Base-by-base conservation (phyloP, 2,329 filamentous ascomycete species). In the Colletotrichum euphorbiae region DNA sequence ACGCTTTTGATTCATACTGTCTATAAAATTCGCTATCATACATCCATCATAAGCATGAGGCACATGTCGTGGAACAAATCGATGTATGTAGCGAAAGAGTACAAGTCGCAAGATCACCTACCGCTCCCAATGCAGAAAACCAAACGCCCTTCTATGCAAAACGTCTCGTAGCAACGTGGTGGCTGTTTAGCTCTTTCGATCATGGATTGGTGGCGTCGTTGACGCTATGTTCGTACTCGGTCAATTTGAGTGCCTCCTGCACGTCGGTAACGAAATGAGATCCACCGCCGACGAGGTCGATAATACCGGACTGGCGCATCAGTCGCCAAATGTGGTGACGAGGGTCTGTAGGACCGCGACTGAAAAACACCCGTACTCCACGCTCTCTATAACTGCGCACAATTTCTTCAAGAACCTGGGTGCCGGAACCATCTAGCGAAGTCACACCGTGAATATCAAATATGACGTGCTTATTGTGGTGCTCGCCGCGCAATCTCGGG, bases 381-480 rank as follows among this genome's bases (percentile, higher is more conserved):
- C 91, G 84, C 38, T 91, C 86, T n/a, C 90, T 84, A 77, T 98
- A 98, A 33, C 84, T 86, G 54, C 89, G 83, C 15, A 99, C 93
- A 72, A 98, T 98, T 79, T 98, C 96, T 52, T 89, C 87, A 3
- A 99, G 83, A 0, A 98, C 95, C 80, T 98, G 96, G 0, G 93
- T 92, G 1, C 95, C 96, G 0, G 94, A 97, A 6, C 94, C 96
- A 76, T 99, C 96, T 74, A 99, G 90, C 31, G 91, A 92, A 0
- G 94, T 97, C 3, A 99, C 96, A n/a, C 96, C 96, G 73, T 98
- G 95, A 7, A 98, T 94, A 77, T 99, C 96, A 75, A 99, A 98
- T 70, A 99, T 94, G 78, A 99, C 85, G 75, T 97, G 98, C 73
- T 90, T 88, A 77, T 98, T 98, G 74, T 93, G 90, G 69, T 95